A percentile compares a stretch with the other conserved stretches of the same genome.
Evolutionary conservation across 2,329 filamentous ascomycete species (phyloP).

Genomic region (Cercospora sp.): DNA sequence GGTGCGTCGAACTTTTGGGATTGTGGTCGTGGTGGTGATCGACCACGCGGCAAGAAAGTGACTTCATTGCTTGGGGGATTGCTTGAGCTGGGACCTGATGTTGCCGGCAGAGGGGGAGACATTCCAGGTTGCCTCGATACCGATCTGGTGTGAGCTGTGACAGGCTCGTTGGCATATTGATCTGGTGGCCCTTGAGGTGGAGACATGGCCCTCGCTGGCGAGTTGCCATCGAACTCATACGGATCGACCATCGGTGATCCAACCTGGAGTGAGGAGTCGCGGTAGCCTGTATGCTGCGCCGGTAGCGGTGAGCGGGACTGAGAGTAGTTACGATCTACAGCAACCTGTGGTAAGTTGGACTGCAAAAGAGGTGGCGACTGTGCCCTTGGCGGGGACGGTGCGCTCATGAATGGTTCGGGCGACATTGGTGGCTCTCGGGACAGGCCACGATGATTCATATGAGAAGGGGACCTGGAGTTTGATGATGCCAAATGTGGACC

Average conservation of each 20-base stretch:
- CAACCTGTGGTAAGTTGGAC: slow-evolving; percentile 10
- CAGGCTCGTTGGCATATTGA: slow-evolving; percentile 14
- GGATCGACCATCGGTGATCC: slow-evolving; percentile 10
- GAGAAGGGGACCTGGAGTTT: slow-evolving; percentile 3
- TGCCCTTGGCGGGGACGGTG: not conserved
- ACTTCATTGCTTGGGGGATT: slow-evolving; percentile 16
- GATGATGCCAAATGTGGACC: slow-evolving; percentile 9
- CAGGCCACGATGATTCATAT: not conserved
- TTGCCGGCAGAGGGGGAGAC: slow-evolving; percentile 11
- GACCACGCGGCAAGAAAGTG: slow-evolving; percentile 18
- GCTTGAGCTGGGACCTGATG: slow-evolving; percentile 7
- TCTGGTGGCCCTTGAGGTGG: slow-evolving; percentile 11
- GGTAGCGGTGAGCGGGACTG: slow-evolving; percentile 1
- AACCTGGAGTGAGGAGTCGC: slow-evolving; percentile 11
- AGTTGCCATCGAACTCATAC: slow-evolving; percentile 11
- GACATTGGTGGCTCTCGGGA: not conserved
- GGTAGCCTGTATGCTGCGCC: slow-evolving; percentile 6
- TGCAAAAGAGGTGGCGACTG: slow-evolving; percentile 5
- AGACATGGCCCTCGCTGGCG: not conserved
- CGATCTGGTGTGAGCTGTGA: slow-evolving; percentile 2
- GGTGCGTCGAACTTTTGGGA: slow-evolving; percentile 9
- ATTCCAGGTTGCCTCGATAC: slow-evolving; percentile 1
- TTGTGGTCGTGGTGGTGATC: slow-evolving; percentile 14
- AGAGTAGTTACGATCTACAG: not conserved
- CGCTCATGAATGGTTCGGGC: slow-evolving; percentile 7